Percentiles rank a stretch among this genome's conserved stretches.
Conservation (phyloP, 2,329 filamentous ascomycete species). For the Beauveria sp. region DNA sequence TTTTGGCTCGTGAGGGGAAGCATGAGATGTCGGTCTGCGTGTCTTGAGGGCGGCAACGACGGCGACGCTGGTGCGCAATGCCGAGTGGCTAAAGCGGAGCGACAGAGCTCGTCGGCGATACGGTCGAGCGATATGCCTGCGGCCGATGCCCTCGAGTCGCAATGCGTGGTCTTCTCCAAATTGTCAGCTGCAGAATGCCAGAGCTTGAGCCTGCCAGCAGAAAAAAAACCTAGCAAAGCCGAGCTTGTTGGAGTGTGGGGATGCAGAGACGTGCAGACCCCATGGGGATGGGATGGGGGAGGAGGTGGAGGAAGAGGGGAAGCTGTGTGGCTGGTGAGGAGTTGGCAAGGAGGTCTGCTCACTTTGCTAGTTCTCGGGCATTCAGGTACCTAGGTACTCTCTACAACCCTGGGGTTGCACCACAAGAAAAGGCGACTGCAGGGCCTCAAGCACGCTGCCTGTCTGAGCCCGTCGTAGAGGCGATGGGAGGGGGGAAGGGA, state of each 20-base stretch:
- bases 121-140: not conserved
- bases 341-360: not conserved
- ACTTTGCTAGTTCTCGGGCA: not conserved
- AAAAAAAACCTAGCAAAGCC: slow-evolving; percentile 7
- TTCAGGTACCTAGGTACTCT: not conserved
- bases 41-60: not conserved
- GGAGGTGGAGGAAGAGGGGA: slow-evolving; percentile 11
- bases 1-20: slow-evolving; percentile 8
- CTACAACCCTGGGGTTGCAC: not conserved
- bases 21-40: slow-evolving; percentile 8
- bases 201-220: not conserved
- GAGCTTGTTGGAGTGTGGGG: slow-evolving; percentile 11
- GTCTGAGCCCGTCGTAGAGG: not conserved
- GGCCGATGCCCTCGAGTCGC: not conserved
- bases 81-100: not conserved
- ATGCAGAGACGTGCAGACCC: slow-evolving; percentile 8
- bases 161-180: slow-evolving; percentile 6
- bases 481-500: not conserved
- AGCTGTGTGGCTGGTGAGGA: not conserved
- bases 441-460: not conserved
- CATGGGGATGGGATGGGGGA: slow-evolving; percentile 4
- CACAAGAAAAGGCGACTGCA: not conserved
- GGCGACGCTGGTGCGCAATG: not conserved
- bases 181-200: not conserved
- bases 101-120: not conserved